Base-by-base conservation (phyloP, 805 yeast species). In the Ogataea nakhonphanomensis region DNA sequence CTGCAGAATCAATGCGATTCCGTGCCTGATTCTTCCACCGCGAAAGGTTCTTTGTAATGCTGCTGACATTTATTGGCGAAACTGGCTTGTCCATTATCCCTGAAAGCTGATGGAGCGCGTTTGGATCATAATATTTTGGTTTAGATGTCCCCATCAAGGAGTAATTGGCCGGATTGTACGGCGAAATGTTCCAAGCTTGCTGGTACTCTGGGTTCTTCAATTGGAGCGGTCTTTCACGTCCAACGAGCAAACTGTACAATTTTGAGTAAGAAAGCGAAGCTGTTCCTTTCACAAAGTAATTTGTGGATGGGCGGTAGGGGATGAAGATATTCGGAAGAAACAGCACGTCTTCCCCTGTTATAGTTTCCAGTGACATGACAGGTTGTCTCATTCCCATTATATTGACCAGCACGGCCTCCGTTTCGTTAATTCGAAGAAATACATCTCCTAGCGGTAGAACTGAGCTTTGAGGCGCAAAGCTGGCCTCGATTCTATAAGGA, bases 261-360 rank as follows among this genome's bases (percentile, higher is more conserved):
- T 86, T 95, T 1, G 72, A 69, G 15, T 73, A 59, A 2, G 79
- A 66, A n/a, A 82, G 72, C 45, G 73, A 70, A 13, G 78, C 77
- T 0, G 83, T 54, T 3, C 96, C 96, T 49, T 82, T 78, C 6
- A 93, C 86, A 93, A 96, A 85, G 59, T 83, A 91, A 31, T 85
- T 67, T 6, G 86, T 78, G 4, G 77, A 71, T 2, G 99, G 99
- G 34, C 98, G 71, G 24, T 78, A 75, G 2, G 96, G 95, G 14
- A 83, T 74, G 5, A 73, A 65, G 32, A 84, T 70, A 45, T 78
- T 75, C 20, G 77, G 82, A 54, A 85, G 83, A 64, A 82, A 90
- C 25, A 93, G 63, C 1, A 71, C 64, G 58, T 86, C 95, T 1
- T 68, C 58, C 2, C 55, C 51, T 20, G 50, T 38, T 12, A 42